phyloP scores from a whole-genome alignment of 2,329 filamentous ascomycete genomes.

The Ascochyta fabae region DNA sequence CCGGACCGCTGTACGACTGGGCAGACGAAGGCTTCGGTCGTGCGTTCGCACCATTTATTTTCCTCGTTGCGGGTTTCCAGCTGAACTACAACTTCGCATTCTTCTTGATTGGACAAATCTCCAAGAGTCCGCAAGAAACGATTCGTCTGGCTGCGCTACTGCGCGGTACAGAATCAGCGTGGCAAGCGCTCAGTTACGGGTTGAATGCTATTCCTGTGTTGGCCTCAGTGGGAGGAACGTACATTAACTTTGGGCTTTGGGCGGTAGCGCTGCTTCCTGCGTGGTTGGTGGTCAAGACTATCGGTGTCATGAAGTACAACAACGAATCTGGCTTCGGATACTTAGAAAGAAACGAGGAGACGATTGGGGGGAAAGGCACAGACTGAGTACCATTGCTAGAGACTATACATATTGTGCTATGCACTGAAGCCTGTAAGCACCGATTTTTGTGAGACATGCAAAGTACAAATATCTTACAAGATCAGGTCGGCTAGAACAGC shows the following conservation, averaged over 20 bases:
- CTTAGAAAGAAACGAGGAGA: conserved; percentile 5
- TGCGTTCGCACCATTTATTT: conserved; percentile 69
- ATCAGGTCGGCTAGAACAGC: not conserved
- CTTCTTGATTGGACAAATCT: conserved; percentile 71
- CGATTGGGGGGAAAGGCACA: not conserved
- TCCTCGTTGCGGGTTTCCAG: conserved; percentile 70
- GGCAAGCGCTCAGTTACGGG: conserved; percentile 75
- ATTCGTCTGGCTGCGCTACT: conserved; percentile 70
- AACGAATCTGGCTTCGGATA: conserved; percentile 2
- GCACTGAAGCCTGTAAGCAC: not conserved
- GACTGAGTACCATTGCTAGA: not conserved
- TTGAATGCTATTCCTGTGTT: conserved; percentile 66
- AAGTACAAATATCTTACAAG: conserved; percentile 1
- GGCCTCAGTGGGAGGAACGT: conserved; percentile 68
- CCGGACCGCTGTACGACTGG: conserved; percentile 69
- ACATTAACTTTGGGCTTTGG: conserved; percentile 73
- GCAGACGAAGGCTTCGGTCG: conserved; percentile 64
- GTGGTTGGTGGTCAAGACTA: conserved; percentile 67
- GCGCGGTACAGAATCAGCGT: conserved; percentile 72
- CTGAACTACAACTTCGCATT: conserved; percentile 75
- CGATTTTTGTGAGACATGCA: not conserved
- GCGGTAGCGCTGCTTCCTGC: conserved; percentile 65
- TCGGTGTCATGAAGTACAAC: conserved; percentile 51
- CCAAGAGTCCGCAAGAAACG: conserved; percentile 65
- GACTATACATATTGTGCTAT: not conserved